A percentile compares a stretch with the other conserved stretches of the same genome.
Conservation (phyloP, 2,329 filamentous ascomycete species). For the Talaromyces sp. region DNA sequence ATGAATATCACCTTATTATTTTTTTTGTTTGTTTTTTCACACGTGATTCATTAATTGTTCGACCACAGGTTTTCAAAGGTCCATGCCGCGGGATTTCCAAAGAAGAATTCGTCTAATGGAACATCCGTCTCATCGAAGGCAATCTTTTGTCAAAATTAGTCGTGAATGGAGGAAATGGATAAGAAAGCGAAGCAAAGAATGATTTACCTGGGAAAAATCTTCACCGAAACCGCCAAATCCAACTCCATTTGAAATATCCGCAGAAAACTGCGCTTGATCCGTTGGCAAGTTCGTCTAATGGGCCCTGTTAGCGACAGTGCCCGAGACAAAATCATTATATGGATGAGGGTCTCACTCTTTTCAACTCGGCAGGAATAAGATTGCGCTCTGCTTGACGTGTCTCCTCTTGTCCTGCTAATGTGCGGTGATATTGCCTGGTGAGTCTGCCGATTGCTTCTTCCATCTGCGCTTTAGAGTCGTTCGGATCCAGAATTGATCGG, state of each 20-base stretch:
- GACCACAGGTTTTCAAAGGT: slow-evolving; percentile 15
- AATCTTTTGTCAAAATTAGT: neutral
- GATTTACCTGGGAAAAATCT: neutral
- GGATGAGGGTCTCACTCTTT: neutral
- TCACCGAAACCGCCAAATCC: neutral
- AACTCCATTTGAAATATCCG: neutral
- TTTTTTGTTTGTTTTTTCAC: neutral
- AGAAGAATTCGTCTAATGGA: slow-evolving; percentile 15
- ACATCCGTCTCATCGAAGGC: neutral
- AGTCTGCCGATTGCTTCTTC: slow-evolving; percentile 18
- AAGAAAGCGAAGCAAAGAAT: neutral
- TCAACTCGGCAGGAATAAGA: slow-evolving; percentile 1
- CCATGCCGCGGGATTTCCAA: slow-evolving; percentile 17
- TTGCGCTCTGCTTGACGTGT: slow-evolving; percentile 12
- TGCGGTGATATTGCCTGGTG: slow-evolving; percentile 16
- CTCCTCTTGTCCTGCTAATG: slow-evolving; percentile 15
- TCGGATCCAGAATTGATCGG: slow-evolving; percentile 17
- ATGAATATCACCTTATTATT: neutral
- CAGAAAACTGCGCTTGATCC: neutral
- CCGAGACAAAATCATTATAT: neutral
- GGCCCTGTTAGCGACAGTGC: neutral
- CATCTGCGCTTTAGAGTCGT: slow-evolving; percentile 16
- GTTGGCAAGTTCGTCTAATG: neutral
- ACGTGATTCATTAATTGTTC: neutral
- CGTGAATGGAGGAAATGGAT: neutral